These are phyloP conservation scores for Dendrocalamus latiflorus DNA, from an alignment of 202 grass and related monocot genomes.

Conservation along the genomic window DNA sequence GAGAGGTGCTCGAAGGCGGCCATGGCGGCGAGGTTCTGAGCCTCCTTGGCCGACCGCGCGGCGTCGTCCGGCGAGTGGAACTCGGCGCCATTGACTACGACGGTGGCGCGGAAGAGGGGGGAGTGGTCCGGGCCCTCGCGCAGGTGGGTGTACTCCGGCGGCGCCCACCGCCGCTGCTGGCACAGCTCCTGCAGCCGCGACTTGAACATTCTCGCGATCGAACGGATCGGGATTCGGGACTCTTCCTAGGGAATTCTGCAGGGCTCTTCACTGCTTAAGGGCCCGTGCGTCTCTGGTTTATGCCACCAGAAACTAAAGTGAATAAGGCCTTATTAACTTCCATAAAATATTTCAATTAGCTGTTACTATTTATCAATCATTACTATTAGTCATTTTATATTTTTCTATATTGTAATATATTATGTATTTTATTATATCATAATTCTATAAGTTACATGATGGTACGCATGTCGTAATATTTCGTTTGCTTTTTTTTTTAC, in stretches of 20 bases:
- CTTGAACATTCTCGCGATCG: constrained; percentile 50
- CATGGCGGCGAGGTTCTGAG: constrained; percentile 57
- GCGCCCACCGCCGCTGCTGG: constrained; percentile 52
- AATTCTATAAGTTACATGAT: too few species aligned
- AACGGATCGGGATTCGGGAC: neutral
- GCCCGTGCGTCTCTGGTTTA: too few species aligned
- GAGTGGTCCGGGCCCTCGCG: constrained; percentile 31
- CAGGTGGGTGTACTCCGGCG: constrained; percentile 37
- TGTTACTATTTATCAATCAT: too few species aligned
- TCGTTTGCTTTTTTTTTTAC: too few species aligned
- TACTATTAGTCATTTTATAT: too few species aligned
- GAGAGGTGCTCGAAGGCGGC: constrained; percentile 50
- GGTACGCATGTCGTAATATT: too few species aligned
- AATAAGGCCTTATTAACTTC: too few species aligned
- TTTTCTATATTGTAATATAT: too few species aligned
- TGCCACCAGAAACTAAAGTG: too few species aligned
- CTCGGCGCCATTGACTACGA: constrained; percentile 39
- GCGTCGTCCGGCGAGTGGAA: constrained; percentile 49
- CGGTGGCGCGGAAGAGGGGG: constrained; percentile 46
- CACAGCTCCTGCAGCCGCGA: constrained; percentile 58
- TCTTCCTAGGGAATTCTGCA: neutral
- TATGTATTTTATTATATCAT: too few species aligned
- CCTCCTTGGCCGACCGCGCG: constrained; percentile 51
- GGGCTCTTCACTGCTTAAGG: neutral
- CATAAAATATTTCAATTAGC: too few species aligned